A percentile compares a stretch with the other conserved stretches of the same genome.
Conservation (phyloP, 768 basidiomycete species). For the Trametes villosa region DNA sequence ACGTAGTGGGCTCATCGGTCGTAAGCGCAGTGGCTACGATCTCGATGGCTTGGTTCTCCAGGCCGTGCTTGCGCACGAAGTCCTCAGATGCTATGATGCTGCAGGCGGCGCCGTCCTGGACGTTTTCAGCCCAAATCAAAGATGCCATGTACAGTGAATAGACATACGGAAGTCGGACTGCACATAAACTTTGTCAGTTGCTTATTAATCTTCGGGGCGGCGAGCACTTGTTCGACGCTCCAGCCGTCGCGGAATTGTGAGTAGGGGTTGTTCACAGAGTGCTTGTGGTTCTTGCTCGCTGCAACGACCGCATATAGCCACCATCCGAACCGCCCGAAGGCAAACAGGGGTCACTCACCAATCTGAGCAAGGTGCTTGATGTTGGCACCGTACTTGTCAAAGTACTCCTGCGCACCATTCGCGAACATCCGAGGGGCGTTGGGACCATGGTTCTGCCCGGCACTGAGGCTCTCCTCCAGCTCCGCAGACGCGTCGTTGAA, state of each 20-base stretch:
- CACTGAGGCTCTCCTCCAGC: conserved; percentile 48
- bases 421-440: conserved; percentile 74
- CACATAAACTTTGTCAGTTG: conserved; percentile 86
- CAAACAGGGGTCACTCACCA: conserved; percentile 48
- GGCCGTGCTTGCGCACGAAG: conserved; percentile 70
- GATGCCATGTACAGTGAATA: not conserved
- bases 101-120: conserved; percentile 74
- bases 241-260: conserved; percentile 84
- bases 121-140: not conserved
- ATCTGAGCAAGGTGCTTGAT: conserved; percentile 76
- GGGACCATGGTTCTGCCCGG: conserved; percentile 70
- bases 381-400: conserved; percentile 69
- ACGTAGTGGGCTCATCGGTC: conserved; percentile 69
- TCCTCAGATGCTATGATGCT: conserved; percentile 79
- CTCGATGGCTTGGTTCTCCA: conserved; percentile 89
- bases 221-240: conserved; percentile 70
- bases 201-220: conserved; percentile 68
- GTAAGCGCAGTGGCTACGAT: conserved; percentile 67
- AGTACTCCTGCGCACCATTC: conserved; percentile 77
- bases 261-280: conserved; percentile 83
- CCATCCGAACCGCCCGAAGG: not conserved
- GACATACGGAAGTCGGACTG: conserved; percentile 74
- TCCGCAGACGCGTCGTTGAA: conserved; percentile 49
- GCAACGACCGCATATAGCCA: not conserved
- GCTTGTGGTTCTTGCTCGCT: conserved; percentile 86